Percentiles rank a stretch among this genome's conserved stretches.
Conservation (phyloP, 768 basidiomycete genomes). For the Lentinula sp. region DNA sequence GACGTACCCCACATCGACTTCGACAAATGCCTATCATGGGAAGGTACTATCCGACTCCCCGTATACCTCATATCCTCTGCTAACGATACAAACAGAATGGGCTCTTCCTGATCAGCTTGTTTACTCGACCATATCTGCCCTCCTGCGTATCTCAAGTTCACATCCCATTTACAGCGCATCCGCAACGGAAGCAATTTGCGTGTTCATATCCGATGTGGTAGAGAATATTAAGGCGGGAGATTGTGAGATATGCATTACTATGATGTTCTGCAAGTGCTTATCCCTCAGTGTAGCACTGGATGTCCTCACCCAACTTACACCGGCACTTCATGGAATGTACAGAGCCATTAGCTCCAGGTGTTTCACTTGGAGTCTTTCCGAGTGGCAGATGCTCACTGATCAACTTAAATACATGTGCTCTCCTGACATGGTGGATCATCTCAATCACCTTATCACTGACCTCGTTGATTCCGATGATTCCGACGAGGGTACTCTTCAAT, state of each 20-base stretch:
- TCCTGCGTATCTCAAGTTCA: constrained; percentile 57
- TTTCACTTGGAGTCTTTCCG: constrained; percentile 63
- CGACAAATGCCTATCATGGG: constrained; percentile 74
- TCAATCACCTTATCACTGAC: constrained; percentile 66
- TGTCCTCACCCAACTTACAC: constrained; percentile 69
- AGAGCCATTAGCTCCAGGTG: constrained; percentile 77
- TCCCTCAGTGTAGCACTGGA: constrained; percentile 46
- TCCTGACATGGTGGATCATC: constrained; percentile 59
- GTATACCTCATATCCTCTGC: constrained; percentile 2
- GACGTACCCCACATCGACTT: constrained; percentile 76
- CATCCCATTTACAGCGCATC: constrained; percentile 42
- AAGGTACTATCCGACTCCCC: constrained; percentile 37
- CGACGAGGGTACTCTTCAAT: constrained; percentile 43
- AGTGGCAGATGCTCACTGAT: constrained; percentile 55
- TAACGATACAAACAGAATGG: constrained; percentile 54
- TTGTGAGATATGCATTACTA: constrained; percentile 34
- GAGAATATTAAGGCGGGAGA: constrained; percentile 45
- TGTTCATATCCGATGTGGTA: constrained; percentile 54
- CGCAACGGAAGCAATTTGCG: constrained; percentile 54
- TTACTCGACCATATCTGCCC: constrained; percentile 69
- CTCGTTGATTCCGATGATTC: constrained; percentile 51
- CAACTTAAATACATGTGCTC: constrained; percentile 58
- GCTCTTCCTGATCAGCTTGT: constrained; percentile 82
- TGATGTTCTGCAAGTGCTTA: not conserved
- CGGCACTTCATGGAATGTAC: constrained; percentile 81